Base-by-base conservation (phyloP, 192 early-diverging fungal species). In the Coemansia interrupta region DNA sequence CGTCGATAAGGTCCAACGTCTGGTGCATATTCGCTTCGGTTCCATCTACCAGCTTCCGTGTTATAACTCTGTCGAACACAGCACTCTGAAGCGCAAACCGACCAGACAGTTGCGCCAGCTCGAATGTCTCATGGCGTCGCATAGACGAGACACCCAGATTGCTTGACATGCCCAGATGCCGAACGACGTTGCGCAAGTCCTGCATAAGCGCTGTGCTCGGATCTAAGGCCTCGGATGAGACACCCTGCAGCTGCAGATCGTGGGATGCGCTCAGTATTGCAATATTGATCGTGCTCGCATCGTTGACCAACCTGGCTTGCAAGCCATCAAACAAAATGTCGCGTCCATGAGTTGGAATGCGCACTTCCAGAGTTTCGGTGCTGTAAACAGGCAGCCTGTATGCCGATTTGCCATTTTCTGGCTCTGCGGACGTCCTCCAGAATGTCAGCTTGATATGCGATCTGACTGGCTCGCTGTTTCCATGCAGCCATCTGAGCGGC, bases 1-100 rank as follows among this genome's bases (percentile, higher is more conserved):
- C 58, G 17, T 72, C 66, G 10, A 78, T 43, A 14, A 72, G 32
- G 24, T 72, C 58, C 75, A 69, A 78, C 3, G 53, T 61, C 53
- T 78, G 69, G 15, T 51, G 75, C 30, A 72, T 63, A 0, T 43
- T 24, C 5, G 51, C 56, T 0, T 22, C n/a, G 6, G 58, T 40
- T 5, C 59, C 66, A 40, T 22, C 41, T 0, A 68, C 48, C 14
- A 20, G 42, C 8, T 41, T 39, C 26, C 17, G 41, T 1, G 51
- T 65, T 12, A 61, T 57, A 8, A 63, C 60, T n/a, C 13, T 42
- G n/a, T 61, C 75, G 39, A 78, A 36, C 23, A 64, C 52, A 1
- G 58, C 63, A 20, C 47, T 22, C 19, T 36, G 28, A 41, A 78
- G 47, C 3, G 59, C 63, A 44, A 47, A 72, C 46, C 15, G 47